Evolutionary conservation across 1,284 basidiomycete genomes (phyloP).

Genomic region (Bothia castanella): DNA sequence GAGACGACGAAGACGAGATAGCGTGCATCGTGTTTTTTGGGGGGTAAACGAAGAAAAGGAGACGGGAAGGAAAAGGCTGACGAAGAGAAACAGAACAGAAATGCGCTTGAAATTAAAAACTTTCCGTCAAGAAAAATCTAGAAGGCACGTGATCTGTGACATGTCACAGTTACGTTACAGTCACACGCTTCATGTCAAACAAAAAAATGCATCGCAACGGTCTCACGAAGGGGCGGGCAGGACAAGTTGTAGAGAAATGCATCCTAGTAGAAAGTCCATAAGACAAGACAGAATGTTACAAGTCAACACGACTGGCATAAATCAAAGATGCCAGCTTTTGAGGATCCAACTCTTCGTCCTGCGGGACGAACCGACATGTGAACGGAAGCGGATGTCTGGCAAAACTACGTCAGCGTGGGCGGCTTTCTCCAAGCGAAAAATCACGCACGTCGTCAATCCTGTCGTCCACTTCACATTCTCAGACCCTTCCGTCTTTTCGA

Average conservation of each 20-base stretch:
- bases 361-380: constrained; percentile 18
- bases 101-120: constrained; percentile 16
- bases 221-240: too few species aligned
- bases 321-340: constrained; percentile 17
- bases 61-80: background rate
- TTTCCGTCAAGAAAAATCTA: constrained; percentile 22
- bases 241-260: too few species aligned
- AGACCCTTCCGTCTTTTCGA: constrained; percentile 15
- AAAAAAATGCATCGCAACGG: too few species aligned
- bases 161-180: background rate
- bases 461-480: constrained; percentile 18
- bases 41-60: too few species aligned
- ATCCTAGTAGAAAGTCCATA: too few species aligned
- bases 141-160: constrained; percentile 21
- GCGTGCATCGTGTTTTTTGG: constrained; percentile 22
- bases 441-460: constrained; percentile 9
- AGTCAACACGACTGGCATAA: constrained; percentile 1
- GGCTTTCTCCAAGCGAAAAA: background rate
- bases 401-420: background rate
- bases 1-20: constrained; percentile 39
- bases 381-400: constrained; percentile 18
- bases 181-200: too few species aligned
- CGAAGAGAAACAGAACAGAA: constrained; percentile 2
- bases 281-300: background rate
- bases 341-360: constrained; percentile 15